phyloP scores from a whole-genome alignment of 2,329 filamentous ascomycete genomes.

The Colletotrichum brevisporum region DNA sequence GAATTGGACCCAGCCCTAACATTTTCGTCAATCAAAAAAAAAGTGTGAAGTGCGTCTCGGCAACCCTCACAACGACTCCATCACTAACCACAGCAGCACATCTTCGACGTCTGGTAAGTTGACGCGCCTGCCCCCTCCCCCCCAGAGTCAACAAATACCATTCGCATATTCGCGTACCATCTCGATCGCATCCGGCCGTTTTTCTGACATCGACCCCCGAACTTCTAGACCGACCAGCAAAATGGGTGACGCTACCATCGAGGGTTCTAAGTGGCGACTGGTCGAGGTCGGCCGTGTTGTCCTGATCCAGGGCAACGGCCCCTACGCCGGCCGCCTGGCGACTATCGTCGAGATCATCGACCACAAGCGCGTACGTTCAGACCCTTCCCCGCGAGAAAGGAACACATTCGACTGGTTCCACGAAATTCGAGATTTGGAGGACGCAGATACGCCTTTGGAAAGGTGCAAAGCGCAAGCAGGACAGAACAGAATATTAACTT shows the following conservation, averaged over 20 bases:
- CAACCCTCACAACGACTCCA: slow-evolving; percentile 22
- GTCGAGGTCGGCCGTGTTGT: slow-evolving; percentile 99
- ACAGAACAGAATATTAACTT: slow-evolving; percentile 19
- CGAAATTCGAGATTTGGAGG: not conserved
- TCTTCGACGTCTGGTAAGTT: slow-evolving; percentile 41
- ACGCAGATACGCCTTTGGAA: not conserved
- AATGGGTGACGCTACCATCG: slow-evolving; percentile 88
- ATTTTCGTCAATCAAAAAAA: slow-evolving; percentile 30
- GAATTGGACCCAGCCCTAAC: slow-evolving; percentile 4
- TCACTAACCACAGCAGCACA: slow-evolving; percentile 40
- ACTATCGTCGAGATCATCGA: slow-evolving; percentile 99
- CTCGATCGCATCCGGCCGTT: slow-evolving; percentile 26
- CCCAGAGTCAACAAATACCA: slow-evolving; percentile 38
- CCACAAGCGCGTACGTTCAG: slow-evolving; percentile 96
- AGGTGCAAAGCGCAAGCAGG: too few relatives aligned
- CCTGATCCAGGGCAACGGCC: slow-evolving; percentile 85
- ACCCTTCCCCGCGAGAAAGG: slow-evolving; percentile 16
- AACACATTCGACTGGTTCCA: not conserved
- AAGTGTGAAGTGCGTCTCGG: slow-evolving; percentile 18
- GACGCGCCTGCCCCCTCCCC: slow-evolving; percentile 39
- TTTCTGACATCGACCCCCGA: slow-evolving; percentile 40
- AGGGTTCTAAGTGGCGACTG: slow-evolving; percentile 90
- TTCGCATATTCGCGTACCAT: slow-evolving; percentile 45
- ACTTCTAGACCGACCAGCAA: slow-evolving; percentile 70
- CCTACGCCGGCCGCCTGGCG: slow-evolving; percentile 88